Base-by-base conservation (phyloP, 441 rosid species). In the Sinapis alba region DNA sequence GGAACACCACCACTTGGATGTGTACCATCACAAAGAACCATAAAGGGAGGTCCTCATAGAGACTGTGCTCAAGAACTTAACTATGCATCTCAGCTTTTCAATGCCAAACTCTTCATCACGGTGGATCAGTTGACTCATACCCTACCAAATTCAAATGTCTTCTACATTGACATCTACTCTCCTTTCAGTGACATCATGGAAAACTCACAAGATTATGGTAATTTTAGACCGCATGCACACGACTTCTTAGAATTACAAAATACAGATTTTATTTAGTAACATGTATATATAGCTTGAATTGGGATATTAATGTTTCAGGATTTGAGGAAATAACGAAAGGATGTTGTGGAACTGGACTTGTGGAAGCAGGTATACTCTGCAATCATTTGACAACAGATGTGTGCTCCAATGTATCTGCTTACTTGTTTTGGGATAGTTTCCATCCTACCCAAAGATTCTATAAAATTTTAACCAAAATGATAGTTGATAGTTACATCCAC, bases 381-480 rank as follows among this genome's bases (percentile, higher is more conserved):
- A 87, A 86, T 71, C 53, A 43, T 23, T 13, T 23, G 10, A 66
- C 71, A 36, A 65, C 83, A 3, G 5, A 67, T 2, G 71, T 81
- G 3, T 91, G 97, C 69, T 0, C 62, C 10, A 78, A 87, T 62
- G 78, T 34, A 27, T 83, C 91, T 0, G 70, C 79, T 9, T 84
- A 79, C 60, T 30, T 91, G 47, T 91, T 91, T 62, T 91, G 94
- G 92, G 92, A 91, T 72, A 84, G 90, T 74, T 86, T 79, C 51
- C 97, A 91, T 78, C 97, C 94, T 13, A 84, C 92, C 0, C 90
- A 91, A 68, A 67, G 74, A 75, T 83, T 89, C 20, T 89, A 89
- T 78, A 72, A 60, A 50, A 66, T 72, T 27, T 41, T 78, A 68
- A 73, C 60, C 63, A 56, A 72, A 67, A 53, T 21, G 15, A 20